Evolutionary conservation across 192 early-diverging fungal genomes (phyloP), one percentile per base, ranked within the genome.

Genomic region (Coemansia sp.): DNA sequence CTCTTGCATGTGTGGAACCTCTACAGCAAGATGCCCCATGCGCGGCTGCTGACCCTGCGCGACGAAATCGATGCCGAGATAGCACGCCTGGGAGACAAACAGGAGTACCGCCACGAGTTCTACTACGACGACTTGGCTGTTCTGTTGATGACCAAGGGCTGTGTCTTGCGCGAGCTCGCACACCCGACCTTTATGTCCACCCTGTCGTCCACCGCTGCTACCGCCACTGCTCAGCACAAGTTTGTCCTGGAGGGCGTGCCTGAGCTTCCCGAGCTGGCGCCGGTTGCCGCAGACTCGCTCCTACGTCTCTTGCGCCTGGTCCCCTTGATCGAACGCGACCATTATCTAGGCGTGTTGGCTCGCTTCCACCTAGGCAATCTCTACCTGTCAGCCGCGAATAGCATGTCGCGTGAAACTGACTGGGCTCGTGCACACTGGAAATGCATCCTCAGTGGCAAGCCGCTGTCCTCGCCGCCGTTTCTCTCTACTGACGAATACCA

Each of bases 121-220:
- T 80, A 84, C 43, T 88, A 91, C 53, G 93, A 95, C 56, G 92
- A 95, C 57, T 56, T 91, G 39, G 93, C 90, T 59, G 56, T 93
- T 6, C 81, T 84, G 0, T 72, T 88, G 39, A 85, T 91, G 64
- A 74, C 93, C 7, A 86, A 87, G 44, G 88, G 86, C 34, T 58
- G 86, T 21, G 68, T 87, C 0, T 64, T 85, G 42, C 86, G 88
- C 29, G 87, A 91, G 56, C 64, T 87, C 42, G 84, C 85, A 62
- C 32, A 48, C 73, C 53, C 82, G 67, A 62, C 75, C 63, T 46
- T 46, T 60, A n/a, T 73, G 48, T 42, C 69, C 65, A 54, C 58
- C n/a, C 19, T 63, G 62, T 66, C 72, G 37, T 55, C 82, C 46
- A 27, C 41, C 18, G 41, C 19, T 3, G 24, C 21, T 26, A 29